Percentiles rank a stretch among this genome's conserved stretches.
Conservation (phyloP, 1,284 basidiomycete genomes). For the Austroboletus novae-zelandiae region DNA sequence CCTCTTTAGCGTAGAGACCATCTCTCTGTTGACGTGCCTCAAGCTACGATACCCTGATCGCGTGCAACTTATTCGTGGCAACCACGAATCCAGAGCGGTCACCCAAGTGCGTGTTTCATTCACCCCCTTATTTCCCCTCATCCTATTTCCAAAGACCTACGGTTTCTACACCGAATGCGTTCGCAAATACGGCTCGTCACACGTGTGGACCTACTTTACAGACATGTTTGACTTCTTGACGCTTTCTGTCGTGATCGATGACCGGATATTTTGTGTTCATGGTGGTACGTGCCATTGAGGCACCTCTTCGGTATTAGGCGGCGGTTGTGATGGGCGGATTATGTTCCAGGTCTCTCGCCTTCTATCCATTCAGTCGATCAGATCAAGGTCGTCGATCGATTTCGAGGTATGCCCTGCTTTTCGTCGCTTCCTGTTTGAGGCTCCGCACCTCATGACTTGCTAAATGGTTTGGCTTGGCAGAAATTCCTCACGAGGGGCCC, state of each 20-base stretch:
- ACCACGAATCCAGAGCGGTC: conserved; percentile 97
- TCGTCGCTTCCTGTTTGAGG: conserved; percentile 17
- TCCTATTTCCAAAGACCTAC: conserved; percentile 71
- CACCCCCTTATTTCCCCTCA: conserved; percentile 12
- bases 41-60: conserved; percentile 97
- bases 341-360: conserved; percentile 77
- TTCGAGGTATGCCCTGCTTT: conserved; percentile 60
- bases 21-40: conserved; percentile 94
- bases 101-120: conserved; percentile 71
- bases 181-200: conserved; percentile 93
- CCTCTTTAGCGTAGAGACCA: conserved; percentile 97
- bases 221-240: conserved; percentile 99
- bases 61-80: conserved; percentile 96
- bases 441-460: conserved; percentile 22
- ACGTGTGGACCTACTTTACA: conserved; percentile 99
- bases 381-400: conserved; percentile 98
- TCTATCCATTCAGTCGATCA: conserved; percentile 99
- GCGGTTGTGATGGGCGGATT: conserved; percentile 1
- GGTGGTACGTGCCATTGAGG: conserved; percentile 61
- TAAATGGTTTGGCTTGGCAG: conserved; percentile 40
- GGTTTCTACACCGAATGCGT: conserved; percentile 99
- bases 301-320: conserved; percentile 6
- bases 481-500: conserved; percentile 99
- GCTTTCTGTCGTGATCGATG: conserved; percentile 96
- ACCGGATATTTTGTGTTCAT: conserved; percentile 99